Base-by-base conservation (phyloP, 495 filamentous ascomycete species). In the Sphaerosporella brunnea region DNA sequence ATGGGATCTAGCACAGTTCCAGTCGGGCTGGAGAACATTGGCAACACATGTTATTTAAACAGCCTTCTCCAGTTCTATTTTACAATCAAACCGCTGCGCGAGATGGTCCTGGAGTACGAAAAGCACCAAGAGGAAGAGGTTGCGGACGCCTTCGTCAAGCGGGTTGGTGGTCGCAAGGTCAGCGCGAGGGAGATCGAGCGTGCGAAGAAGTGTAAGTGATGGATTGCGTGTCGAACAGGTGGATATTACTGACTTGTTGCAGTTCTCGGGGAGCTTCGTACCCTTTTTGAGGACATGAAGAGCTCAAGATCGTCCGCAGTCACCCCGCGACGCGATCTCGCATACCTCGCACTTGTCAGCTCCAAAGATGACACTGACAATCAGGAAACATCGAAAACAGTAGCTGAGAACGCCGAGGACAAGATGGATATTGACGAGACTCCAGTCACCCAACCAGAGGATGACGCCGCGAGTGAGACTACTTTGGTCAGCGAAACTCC, bases 31-130 rank as follows among this genome's bases (percentile, higher is more conserved):
- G 73, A 75, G 35, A 99, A 96, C 52, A 88, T 95, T 51, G 85
- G 88, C 35, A 95, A 95, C 53, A 99, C 90, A 0, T 99, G 90
- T 63, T 99, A 99, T 55, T 73, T 99, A 32, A 96, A 96, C 65
- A 96, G 90, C 61, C 71, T 99, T 24, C 65, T 99, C 10, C 90
- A 99, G 55, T 96, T 92, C 55, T 86, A 92, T 59, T 95, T 90
- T 59, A 85, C 86, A 0, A 73, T 99, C 34, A 79, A 75, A 44
- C 78, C 84, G 4, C 71, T 93, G 30, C 75, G 88, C 23, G 72
- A 93, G 13, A 72, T 96, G 59, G 76, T 93, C 3, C 64, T 92
- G 40, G 66, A 80, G 26, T 78, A 80, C 49, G 75, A 92, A 26
- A 63, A 72, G 25, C 72, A 75, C 46, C 60, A 66, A 37, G 73